Evolutionary conservation across 2,329 filamentous ascomycete species (phyloP), one percentile per base, ranked within the genome.

Genomic region (Daldinia sp.): DNA sequence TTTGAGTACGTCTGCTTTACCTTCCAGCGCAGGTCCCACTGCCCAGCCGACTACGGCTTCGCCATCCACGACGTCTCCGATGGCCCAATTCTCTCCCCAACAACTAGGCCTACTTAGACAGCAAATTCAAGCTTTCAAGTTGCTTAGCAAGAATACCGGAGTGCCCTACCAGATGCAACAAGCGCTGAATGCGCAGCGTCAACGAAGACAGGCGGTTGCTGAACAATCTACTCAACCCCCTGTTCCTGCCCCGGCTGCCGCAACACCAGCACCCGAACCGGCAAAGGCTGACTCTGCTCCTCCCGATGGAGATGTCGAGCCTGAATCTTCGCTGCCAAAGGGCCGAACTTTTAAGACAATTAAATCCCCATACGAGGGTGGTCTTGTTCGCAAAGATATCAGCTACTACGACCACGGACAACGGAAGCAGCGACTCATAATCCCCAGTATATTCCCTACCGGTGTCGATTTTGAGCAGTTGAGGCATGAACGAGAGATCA

Each of bases 101-200:
- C 96, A 99, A 78, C 83, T 97, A 51, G 85, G 87, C 26, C 88
- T 93, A 48, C 83, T 99, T 9, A 87, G 93, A 67, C 90, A 92
- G 72, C 96, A 99, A 79, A 97, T 98, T 57, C 87, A 91, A 74
- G 94, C 95, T 0, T 98, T 98, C 82, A 97, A 97, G 81, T 87
- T 94, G 72, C 85, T 99, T 3, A 91, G 93, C 4, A 97, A 96
- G 80, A 97, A 97, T 73, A 86, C 92, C 13, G 91, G 94, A 0
- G 89, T 98, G 3, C 93, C 95, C 0, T 81, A 88, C 33, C 87
- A 89, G 69, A 87, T 97, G 71, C 93, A 97, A 78, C 92, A 95
- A 76, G 89, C 92, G 55, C 90, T 98, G 41, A 97, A 94, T 78
- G 86, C 91, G 50, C 89, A 92, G 65, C 89, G 91, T 55, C 87